A percentile compares a stretch with the other conserved stretches of the same genome.
Evolutionary conservation across 306 rosid genomes (phyloP).

Genomic region (Medicago arabica): DNA sequence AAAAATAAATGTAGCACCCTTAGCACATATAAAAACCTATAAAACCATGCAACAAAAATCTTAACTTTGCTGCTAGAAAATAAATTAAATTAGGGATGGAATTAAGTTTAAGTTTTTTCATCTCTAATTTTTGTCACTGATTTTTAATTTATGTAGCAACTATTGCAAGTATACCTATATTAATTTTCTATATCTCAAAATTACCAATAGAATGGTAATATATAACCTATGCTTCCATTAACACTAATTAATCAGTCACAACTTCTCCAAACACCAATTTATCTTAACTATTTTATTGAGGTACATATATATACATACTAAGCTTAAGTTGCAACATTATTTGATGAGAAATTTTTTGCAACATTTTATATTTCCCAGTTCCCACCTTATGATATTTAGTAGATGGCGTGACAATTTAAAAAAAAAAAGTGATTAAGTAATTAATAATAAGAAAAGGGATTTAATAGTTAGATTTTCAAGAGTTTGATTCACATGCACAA

Average conservation of each 20-base stretch:
- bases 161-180: too few species aligned
- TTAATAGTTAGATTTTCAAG: not conserved
- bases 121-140: too few species aligned
- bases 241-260: not conserved
- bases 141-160: too few species aligned
- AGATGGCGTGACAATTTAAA: too few species aligned
- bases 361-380: not conserved
- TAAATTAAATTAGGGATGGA: too few species aligned
- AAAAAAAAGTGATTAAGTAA: too few species aligned
- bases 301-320: not conserved
- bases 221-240: not conserved
- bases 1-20: not conserved
- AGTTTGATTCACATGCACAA: not conserved
- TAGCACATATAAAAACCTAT: not conserved
- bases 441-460: not conserved
- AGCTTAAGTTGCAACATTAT: not conserved
- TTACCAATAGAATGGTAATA: not conserved
- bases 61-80: too few species aligned
- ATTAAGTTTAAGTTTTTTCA: not conserved
- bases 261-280: conserved; percentile 30
- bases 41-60: not conserved
- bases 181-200: not conserved
- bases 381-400: not conserved
- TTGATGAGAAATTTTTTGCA: too few species aligned
- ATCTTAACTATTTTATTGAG: conserved; percentile 11